Conservation (phyloP, 2,329 filamentous ascomycete genomes). For the Ascochyta lentis region DNA sequence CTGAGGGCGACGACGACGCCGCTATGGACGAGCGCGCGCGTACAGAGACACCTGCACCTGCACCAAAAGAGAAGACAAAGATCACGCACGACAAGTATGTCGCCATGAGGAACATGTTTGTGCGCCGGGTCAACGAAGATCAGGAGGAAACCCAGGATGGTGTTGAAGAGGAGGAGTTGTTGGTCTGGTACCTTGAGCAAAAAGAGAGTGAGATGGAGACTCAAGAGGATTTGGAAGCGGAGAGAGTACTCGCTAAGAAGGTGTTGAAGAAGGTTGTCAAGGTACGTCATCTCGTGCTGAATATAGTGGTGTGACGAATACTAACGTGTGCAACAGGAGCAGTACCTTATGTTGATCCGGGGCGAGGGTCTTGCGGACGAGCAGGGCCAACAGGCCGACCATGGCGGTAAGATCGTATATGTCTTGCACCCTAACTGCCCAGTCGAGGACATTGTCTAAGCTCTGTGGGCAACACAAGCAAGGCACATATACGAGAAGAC, state of each 20-base stretch:
- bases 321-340: slow-evolving; percentile 56
- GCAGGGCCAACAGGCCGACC: slow-evolving; percentile 63
- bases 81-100: slow-evolving; percentile 97
- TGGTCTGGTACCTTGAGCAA: slow-evolving; percentile 91
- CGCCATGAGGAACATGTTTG: slow-evolving; percentile 84
- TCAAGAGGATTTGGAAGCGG: slow-evolving; percentile 80
- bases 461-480: too few relatives aligned
- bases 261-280: slow-evolving; percentile 96
- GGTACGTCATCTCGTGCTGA: slow-evolving; percentile 60
- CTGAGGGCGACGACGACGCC: slow-evolving; percentile 52
- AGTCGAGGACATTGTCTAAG: slow-evolving; percentile 64
- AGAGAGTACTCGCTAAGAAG: slow-evolving; percentile 77
- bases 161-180: slow-evolving; percentile 79
- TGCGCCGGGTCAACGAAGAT: slow-evolving; percentile 82
- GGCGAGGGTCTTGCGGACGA: slow-evolving; percentile 90
- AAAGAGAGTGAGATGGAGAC: slow-evolving; percentile 81
- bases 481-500: neutral
- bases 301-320: neutral
- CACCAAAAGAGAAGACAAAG: slow-evolving; percentile 70
- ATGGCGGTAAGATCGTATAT: slow-evolving; percentile 69
- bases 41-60: slow-evolving; percentile 50
- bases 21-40: slow-evolving; percentile 37
- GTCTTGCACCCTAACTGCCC: slow-evolving; percentile 94
- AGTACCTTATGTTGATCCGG: slow-evolving; percentile 67
- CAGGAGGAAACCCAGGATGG: slow-evolving; percentile 79